Conservation (phyloP, 805 yeast species). For the Myxozyma lipomycoides region DNA sequence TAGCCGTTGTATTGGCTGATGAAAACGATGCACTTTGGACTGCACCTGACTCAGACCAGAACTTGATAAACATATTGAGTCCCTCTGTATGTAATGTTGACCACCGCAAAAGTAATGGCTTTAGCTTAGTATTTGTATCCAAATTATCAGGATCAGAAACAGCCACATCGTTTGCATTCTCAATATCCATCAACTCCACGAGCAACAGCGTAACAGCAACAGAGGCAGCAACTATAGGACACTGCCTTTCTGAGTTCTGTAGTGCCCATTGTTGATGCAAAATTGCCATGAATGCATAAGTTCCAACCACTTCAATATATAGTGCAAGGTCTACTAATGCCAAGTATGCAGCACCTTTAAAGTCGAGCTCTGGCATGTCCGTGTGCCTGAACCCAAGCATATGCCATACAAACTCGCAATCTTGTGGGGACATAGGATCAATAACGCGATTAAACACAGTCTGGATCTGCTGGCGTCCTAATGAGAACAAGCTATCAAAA, state of each 20-base stretch:
- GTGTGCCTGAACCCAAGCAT: constrained; percentile 10
- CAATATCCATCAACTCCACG: constrained; percentile 4
- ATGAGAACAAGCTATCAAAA: neutral
- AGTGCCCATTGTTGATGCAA: constrained; percentile 18
- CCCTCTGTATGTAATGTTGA: constrained; percentile 15
- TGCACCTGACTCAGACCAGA: constrained; percentile 13
- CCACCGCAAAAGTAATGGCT: constrained; percentile 17
- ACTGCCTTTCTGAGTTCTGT: constrained; percentile 1
- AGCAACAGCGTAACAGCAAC: constrained; percentile 11
- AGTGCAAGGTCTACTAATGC: constrained; percentile 14
- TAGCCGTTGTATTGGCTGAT: neutral
- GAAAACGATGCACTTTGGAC: neutral
- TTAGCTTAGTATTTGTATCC: neutral
- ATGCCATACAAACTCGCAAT: constrained; percentile 4
- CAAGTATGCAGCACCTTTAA: constrained; percentile 11
- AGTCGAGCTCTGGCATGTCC: constrained; percentile 4
- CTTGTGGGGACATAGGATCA: neutral
- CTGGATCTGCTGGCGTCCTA: neutral
- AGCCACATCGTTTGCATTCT: neutral
- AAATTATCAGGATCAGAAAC: neutral
- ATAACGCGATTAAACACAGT: neutral
- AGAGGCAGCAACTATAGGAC: constrained; percentile 13
- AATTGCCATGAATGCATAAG: neutral
- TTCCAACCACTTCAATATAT: neutral
- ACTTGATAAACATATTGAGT: constrained; percentile 5